Percentiles rank a stretch among this genome's conserved stretches.
These are phyloP conservation scores for Xylaria hypoxylon DNA, from an alignment of 2,329 filamentous ascomycete species.

Conservation along the genomic window DNA sequence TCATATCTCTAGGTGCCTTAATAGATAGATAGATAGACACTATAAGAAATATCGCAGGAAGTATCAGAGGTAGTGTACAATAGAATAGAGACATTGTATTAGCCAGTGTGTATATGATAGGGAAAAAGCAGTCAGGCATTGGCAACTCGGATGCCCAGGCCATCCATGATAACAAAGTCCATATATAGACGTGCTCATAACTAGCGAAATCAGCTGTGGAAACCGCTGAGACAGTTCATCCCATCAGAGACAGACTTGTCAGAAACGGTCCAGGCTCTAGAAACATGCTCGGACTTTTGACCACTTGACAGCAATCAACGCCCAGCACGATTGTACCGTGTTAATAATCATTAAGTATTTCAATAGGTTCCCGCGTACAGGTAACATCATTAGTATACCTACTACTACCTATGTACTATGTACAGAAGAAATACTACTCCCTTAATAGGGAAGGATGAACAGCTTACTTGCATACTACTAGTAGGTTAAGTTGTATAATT, in stretches of 20 bases:
- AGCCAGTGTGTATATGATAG: neutral
- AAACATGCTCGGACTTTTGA: constrained; percentile 14
- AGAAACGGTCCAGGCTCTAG: constrained; percentile 10
- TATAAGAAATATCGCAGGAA: too few relatives aligned
- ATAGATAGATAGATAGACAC: neutral
- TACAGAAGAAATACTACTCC: neutral
- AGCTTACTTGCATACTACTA: neutral
- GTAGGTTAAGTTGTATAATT: too few relatives aligned
- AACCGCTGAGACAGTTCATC: constrained; percentile 36
- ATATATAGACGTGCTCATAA: constrained; percentile 9
- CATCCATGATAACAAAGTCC: constrained; percentile 2
- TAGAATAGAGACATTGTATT: neutral
- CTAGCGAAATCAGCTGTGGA: constrained; percentile 31
- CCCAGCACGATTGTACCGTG: constrained; percentile 26
- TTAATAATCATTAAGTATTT: neutral
- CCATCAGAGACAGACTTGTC: constrained; percentile 27
- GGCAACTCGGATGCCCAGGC: constrained; percentile 5
- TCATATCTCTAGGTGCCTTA: too few relatives aligned
- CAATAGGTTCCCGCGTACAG: neutral
- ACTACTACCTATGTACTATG: neutral
- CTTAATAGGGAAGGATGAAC: neutral
- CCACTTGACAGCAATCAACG: constrained; percentile 1
- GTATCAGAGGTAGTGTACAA: too few relatives aligned
- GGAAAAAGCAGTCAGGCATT: constrained; percentile 15
- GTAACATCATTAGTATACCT: neutral